phyloP scores from a whole-genome alignment of 306 rosid genomes.

The Coriaria nepalensis region DNA sequence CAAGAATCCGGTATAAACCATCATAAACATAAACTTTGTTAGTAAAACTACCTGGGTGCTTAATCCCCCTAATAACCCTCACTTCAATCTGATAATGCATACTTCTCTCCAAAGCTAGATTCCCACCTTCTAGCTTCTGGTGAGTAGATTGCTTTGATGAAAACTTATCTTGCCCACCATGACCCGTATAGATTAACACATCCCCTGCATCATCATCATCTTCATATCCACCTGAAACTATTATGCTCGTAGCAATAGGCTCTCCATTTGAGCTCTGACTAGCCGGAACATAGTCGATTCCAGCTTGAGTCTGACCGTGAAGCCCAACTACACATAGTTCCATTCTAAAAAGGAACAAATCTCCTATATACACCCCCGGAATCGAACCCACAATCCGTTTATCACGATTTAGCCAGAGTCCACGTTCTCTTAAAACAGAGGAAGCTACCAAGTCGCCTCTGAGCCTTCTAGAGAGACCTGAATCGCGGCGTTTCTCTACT shows the following conservation, averaged over 20 bases:
- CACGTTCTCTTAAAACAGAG: constrained; percentile 38
- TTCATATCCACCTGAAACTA: constrained; percentile 89
- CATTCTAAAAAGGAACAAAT: constrained; percentile 71
- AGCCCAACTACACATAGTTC: constrained; percentile 77
- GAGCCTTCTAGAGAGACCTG: constrained; percentile 9
- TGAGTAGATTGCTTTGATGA: constrained; percentile 46
- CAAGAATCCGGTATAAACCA: constrained; percentile 65
- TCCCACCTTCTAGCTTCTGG: constrained; percentile 87
- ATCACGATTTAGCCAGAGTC: constrained; percentile 79
- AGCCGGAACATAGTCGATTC: constrained; percentile 75
- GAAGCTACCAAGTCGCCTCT: constrained; percentile 66
- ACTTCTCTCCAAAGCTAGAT: constrained; percentile 86
- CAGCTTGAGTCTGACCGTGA: constrained; percentile 87
- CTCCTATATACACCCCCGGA: constrained; percentile 80
- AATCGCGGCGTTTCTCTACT: constrained; percentile 33
- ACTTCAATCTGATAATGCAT: constrained; percentile 92
- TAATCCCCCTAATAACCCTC: constrained; percentile 73
- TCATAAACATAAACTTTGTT: constrained; percentile 79
- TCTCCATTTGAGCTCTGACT: constrained; percentile 81
- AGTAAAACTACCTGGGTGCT: constrained; percentile 31
- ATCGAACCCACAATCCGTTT: constrained; percentile 83
- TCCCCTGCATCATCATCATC: constrained; percentile 82
- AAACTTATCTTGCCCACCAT: constrained; percentile 83
- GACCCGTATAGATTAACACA: constrained; percentile 75
- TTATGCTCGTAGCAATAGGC: constrained; percentile 85